These are phyloP conservation scores for Plasmodium blacklocki DNA, from an alignment of 169 alveolate genomes.

Conservation along the genomic window DNA sequence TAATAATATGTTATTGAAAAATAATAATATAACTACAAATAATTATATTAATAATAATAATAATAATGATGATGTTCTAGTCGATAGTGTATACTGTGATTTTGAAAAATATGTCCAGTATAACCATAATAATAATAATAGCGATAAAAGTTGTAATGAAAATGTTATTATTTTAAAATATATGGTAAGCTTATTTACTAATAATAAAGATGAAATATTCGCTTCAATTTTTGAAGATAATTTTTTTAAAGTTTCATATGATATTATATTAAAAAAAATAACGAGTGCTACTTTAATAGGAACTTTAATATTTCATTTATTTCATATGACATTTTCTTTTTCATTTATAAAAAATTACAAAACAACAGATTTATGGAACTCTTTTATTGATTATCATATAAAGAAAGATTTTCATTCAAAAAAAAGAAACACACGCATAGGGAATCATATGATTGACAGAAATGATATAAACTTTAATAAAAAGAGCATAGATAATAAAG, in stretches of 20 bases:
- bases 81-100: background rate
- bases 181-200: conserved; percentile 36
- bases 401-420: conserved; percentile 35
- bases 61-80: background rate
- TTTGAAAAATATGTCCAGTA: background rate
- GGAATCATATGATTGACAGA: background rate
- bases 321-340: conserved; percentile 36
- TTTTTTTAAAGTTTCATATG: conserved; percentile 22
- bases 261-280: conserved; percentile 26
- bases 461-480: background rate
- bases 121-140: background rate
- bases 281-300: conserved; percentile 63
- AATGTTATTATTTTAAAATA: conserved; percentile 26
- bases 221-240: conserved; percentile 49
- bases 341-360: conserved; percentile 56
- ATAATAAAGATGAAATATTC: conserved; percentile 57
- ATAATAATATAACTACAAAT: no score
- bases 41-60: background rate
- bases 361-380: conserved; percentile 71
- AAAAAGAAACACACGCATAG: conserved; percentile 2
- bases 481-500: background rate
- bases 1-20: no score
- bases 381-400: conserved; percentile 64
- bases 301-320: conserved; percentile 58
- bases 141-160: background rate